Evolutionary conservation across 495 filamentous ascomycete genomes (phyloP).

Genomic region (Penicillium bovifimosum): DNA sequence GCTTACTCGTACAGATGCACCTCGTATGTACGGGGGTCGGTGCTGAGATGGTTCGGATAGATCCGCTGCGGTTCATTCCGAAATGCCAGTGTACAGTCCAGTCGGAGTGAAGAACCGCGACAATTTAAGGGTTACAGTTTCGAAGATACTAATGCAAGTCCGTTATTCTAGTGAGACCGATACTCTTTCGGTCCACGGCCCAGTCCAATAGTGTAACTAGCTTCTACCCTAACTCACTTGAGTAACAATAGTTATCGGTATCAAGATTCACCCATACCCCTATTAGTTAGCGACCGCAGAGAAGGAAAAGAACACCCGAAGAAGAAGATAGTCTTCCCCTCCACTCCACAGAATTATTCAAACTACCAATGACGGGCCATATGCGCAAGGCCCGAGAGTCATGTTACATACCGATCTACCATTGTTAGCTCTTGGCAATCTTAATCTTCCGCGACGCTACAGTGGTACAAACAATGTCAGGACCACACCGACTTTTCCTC

Average conservation of each 20-base stretch:
- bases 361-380: neutral
- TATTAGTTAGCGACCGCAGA: neutral
- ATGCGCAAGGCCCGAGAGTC: conserved; percentile 15
- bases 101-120: too few species aligned
- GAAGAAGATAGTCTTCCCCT: conserved; percentile 7
- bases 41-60: conserved; percentile 11
- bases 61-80: conserved; percentile 9
- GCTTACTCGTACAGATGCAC: neutral
- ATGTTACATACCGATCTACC: conserved; percentile 21
- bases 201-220: neutral
- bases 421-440: conserved; percentile 11
- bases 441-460: neutral
- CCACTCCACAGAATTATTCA: conserved; percentile 5
- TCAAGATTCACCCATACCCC: neutral
- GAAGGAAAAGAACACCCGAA: conserved; percentile 10
- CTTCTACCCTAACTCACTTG: too few species aligned
- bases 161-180: neutral
- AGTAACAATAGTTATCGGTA: too few species aligned
- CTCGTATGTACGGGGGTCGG: neutral
- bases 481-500: neutral
- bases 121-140: neutral
- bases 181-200: neutral
- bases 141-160: neutral
- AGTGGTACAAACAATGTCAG: neutral
- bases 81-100: neutral